Evolutionary conservation across 2,329 filamentous ascomycete genomes (phyloP).

Genomic region (Didymella keratinophila): DNA sequence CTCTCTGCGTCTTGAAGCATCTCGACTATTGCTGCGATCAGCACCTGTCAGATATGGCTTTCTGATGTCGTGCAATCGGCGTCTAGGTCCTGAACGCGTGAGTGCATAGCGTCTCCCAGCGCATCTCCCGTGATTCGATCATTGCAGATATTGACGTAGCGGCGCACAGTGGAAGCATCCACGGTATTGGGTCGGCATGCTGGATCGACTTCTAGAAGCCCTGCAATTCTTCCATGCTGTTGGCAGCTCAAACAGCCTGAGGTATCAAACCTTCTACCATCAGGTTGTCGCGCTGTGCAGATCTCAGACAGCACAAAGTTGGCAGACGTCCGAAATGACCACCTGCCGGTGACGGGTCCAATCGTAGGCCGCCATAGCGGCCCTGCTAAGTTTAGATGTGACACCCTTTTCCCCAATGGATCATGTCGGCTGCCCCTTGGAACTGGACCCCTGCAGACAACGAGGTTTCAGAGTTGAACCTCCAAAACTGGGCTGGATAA

Average conservation of each 20-base stretch:
- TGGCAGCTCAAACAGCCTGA: constrained; percentile 1
- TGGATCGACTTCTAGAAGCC: constrained; percentile 37
- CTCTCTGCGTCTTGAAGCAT: not conserved
- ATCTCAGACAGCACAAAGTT: constrained; percentile 19
- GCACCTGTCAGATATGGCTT: not conserved
- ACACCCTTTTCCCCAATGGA: constrained; percentile 34
- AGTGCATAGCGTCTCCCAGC: not conserved
- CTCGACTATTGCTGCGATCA: not conserved
- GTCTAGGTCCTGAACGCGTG: not conserved
- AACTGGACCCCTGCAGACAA: constrained; percentile 43
- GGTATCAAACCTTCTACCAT: constrained; percentile 13
- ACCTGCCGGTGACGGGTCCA: constrained; percentile 28
- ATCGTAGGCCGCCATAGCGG: constrained; percentile 35
- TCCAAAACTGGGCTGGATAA: constrained; percentile 24
- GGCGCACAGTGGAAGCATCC: not conserved
- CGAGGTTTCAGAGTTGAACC: constrained; percentile 45
- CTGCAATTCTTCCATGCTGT: constrained; percentile 25
- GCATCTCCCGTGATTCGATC: not conserved
- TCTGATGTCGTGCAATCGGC: not conserved
- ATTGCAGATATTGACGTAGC: not conserved
- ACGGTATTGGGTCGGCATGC: not conserved
- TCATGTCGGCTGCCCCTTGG: constrained; percentile 24
- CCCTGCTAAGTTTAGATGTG: constrained; percentile 47
- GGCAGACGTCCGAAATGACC: constrained; percentile 13
- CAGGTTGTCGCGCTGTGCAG: constrained; percentile 19